Base-by-base conservation (phyloP, 2,329 filamentous ascomycete genomes). In the Phyllosticta ampelicida region DNA sequence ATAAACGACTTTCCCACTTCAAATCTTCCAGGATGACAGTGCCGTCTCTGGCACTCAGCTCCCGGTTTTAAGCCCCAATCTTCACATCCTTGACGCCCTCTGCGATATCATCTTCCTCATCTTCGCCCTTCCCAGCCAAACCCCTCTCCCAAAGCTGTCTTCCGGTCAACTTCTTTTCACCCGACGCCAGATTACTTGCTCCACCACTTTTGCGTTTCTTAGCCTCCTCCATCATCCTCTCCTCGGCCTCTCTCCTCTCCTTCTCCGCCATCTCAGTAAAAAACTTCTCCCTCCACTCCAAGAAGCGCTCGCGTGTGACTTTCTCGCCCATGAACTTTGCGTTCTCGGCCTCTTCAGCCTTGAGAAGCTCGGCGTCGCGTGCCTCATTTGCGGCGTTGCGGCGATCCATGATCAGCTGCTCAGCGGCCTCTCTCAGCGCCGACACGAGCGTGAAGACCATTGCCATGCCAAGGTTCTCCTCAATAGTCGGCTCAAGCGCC, bases 401-500 rank as follows among this genome's bases (percentile, higher is more conserved):
- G 51, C 94, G 85, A 62, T 90, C 84, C 16, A 80, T 74, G 64
- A 97, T 84, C 60, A 99, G 80, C 65, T 85, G 80, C 76, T 99
- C 94, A n/a, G 91, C 92, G 55, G 82, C 80, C 60, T 99, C 94
- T 70, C 96, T 97, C 61, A 99, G 76, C 0, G 87, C 84, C 13
- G 87, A 89, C 56, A 95, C 87, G 21, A 99, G 77, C 0, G 92
- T 90, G 74, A 97, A 99, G 1, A 99, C 77, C 94, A 99, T 99
- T 58, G 90, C 89, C 86, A 97, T 97, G 62, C 94, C 94, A 60
- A 97, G 75, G 65, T 91, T 97, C 72, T 99, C 94, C 70, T 94
- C 86, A 36, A 96, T 87, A 0, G 86, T 88, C 16, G 86, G 84
- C 48, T 83, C 73, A 11, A 97, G 77, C 1, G 82, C 80, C 54